Percentiles rank a stretch among this genome's conserved stretches.
phyloP scores from a whole-genome alignment of 2,329 filamentous ascomycete genomes.

The Monosporascus sp. region DNA sequence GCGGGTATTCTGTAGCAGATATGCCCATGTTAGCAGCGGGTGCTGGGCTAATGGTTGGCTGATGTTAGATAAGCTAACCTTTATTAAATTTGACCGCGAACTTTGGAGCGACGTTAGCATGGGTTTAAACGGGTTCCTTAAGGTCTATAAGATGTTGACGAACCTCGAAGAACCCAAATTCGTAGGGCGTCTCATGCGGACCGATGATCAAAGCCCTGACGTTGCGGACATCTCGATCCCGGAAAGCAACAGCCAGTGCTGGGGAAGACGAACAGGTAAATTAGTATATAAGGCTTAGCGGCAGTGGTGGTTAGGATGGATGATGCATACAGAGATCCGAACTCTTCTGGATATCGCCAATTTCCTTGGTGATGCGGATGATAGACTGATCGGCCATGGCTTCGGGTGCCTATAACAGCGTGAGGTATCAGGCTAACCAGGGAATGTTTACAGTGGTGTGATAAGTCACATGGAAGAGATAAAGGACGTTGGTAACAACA shows the following conservation, averaged over 20 bases:
- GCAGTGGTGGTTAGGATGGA: neutral
- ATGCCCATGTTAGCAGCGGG: conserved; percentile 4
- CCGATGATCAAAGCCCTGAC: conserved; percentile 86
- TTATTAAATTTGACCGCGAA: conserved; percentile 73
- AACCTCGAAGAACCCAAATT: conserved; percentile 96
- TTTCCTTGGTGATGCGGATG: conserved; percentile 84
- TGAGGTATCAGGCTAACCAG: conserved; percentile 5
- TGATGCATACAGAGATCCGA: conserved; percentile 73
- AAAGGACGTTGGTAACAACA: too few species aligned
- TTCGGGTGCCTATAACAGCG: conserved; percentile 8
- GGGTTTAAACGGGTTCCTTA: neutral
- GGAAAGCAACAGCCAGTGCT: conserved; percentile 83
- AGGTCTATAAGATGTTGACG: conserved; percentile 16
- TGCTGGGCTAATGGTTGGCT: neutral
- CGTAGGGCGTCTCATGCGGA: conserved; percentile 90
- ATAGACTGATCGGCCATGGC: conserved; percentile 79
- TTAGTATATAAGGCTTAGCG: conserved; percentile 6
- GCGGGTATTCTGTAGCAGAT: conserved; percentile 68
- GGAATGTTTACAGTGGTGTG: neutral
- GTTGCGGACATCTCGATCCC: conserved; percentile 82
- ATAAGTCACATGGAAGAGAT: too few species aligned
- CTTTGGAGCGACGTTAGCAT: conserved; percentile 39
- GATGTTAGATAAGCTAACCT: conserved; percentile 43
- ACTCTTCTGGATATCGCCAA: conserved; percentile 77
- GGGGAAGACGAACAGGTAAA: conserved; percentile 9